Evolutionary conservation across 768 basidiomycete genomes (phyloP), one percentile per base, ranked within the genome.

Genomic region (Phlebiopsis gigantea): DNA sequence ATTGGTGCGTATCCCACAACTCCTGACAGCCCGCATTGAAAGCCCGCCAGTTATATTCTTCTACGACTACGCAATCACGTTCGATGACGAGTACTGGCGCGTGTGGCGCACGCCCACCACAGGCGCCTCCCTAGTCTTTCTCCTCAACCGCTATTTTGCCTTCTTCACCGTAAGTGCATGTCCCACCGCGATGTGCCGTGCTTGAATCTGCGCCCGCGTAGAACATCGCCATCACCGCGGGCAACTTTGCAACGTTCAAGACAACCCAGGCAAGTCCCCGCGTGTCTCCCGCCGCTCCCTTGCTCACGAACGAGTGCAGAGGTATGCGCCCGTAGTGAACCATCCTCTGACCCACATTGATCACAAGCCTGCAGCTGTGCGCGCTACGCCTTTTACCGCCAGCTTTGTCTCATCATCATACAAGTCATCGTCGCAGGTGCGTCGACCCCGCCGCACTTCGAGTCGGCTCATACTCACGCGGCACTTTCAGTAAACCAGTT

Each of bases 401-500:
- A 81, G 50, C 26, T 73, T 2, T 57, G 78, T 12, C 58, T 82
- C 8, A 63, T 80, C 31, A 59, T 72, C 5, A 76, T 73, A 45
- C 79, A 81, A 63, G 69, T 79, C 9, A 59, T 78, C 1, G 75
- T 83, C 14, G 72, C 74, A 57, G 57, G 80, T 66, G n/a, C 21
- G 17, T 14, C 6, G 31, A 44, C 52, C 47, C 5, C 10, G 10
- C 17, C 46, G 49, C 41, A 26, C 49, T 15, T 30, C 80, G 79
- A 2, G 4, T 9, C 34, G 34, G 12, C 34, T 3, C 2, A 3
- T 39, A 3, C 2, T 2, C 8, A 39, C 8, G 34, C 17, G 12
- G 12, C 3, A 39, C 34, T 9, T 39, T 9, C 71, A 56, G 72
- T 77, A 29, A 60, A 62, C 4, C 69, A 81, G 31, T 73, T 73